phyloP scores from a whole-genome alignment of 2,329 filamentous ascomycete genomes.

The Colletotrichum eremochloae region DNA sequence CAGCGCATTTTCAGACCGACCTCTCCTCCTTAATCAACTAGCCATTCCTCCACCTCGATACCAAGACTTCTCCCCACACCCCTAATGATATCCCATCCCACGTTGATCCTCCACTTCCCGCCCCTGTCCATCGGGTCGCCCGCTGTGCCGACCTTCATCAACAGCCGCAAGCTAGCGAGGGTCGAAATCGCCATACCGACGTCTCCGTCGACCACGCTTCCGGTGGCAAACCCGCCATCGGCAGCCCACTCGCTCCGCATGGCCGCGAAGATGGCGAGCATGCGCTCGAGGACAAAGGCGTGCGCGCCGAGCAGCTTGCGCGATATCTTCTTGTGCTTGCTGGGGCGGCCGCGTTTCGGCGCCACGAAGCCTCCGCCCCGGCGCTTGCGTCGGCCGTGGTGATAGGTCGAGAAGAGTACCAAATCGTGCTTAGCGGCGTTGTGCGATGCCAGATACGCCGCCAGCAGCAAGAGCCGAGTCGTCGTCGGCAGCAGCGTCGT shows the following conservation, averaged over 20 bases:
- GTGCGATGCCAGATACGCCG: slow-evolving; percentile 85
- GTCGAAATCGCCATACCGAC: slow-evolving; percentile 78
- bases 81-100: slow-evolving; percentile 82
- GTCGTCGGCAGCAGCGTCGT: slow-evolving; percentile 75
- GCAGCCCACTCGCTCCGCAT: slow-evolving; percentile 69
- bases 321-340: slow-evolving; percentile 78
- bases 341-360: slow-evolving; percentile 48
- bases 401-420: slow-evolving; percentile 80
- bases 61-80: slow-evolving; percentile 79
- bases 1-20: too few species aligned
- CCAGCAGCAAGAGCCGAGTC: slow-evolving; percentile 79
- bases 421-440: slow-evolving; percentile 81
- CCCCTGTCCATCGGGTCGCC: slow-evolving; percentile 77
- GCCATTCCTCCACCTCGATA: slow-evolving; percentile 83
- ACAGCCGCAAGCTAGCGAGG: slow-evolving; percentile 76
- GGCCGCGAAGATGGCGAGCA: slow-evolving; percentile 82
- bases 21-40: slow-evolving; percentile 69
- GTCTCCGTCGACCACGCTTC: slow-evolving; percentile 63
- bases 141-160: slow-evolving; percentile 74
- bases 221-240: slow-evolving; percentile 53
- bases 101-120: slow-evolving; percentile 82
- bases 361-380: slow-evolving; percentile 61
- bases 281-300: slow-evolving; percentile 81
- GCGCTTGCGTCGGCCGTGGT: slow-evolving; percentile 65
- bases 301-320: slow-evolving; percentile 82